Base-by-base conservation (phyloP, 257 asterid genomes). In the Petrea volubilis region DNA sequence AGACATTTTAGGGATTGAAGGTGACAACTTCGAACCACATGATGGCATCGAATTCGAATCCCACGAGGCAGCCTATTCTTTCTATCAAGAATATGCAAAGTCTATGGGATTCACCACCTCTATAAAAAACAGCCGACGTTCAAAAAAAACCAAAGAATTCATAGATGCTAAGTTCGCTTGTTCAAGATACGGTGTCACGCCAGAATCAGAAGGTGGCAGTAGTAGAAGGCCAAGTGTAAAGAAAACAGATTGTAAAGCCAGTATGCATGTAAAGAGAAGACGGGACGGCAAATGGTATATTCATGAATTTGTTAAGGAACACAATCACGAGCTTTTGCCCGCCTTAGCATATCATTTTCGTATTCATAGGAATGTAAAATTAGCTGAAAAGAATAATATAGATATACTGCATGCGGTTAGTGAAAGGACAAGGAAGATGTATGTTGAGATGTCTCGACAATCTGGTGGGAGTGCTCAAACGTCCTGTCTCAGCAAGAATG, bases 101-200 rank as follows among this genome's bases (percentile, higher is more conserved):
- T 91, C 99, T 2, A 91, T 94, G 99, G 99, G 99, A 40, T 94
- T 94, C 89, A 94, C 97, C 67, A 91, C 97, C 71, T 94, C 99
- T 0, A 94, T 94, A 64, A 94, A 91, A 81, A 94, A 94, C 47
- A 94, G 99, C 72, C 97, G 99, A 4, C 95, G 97, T 56, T 91
- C 99, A 10, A 94, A 94, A 85, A 94, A 91, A 74, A 88, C 96
- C 9, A 94, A 94, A 78, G 99, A 94, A 70, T 94, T 94, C 66
- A 94, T 94, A 15, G 99, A 94, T 68, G 97, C 99, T 69, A 93
- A 93, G 67, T 93, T 90, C 62, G 97, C 98, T 0, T 93, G 98
- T 73, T 93, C 97, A 17, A 86, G 99, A 78, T 94, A 94, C 71
- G 99, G 99, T 46, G 80, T 85, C 74, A 81, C 99, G 20, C 99